These are phyloP conservation scores for Corinectria fuckeliana DNA, from an alignment of 2,329 filamentous ascomycete genomes.

Conservation along the genomic window DNA sequence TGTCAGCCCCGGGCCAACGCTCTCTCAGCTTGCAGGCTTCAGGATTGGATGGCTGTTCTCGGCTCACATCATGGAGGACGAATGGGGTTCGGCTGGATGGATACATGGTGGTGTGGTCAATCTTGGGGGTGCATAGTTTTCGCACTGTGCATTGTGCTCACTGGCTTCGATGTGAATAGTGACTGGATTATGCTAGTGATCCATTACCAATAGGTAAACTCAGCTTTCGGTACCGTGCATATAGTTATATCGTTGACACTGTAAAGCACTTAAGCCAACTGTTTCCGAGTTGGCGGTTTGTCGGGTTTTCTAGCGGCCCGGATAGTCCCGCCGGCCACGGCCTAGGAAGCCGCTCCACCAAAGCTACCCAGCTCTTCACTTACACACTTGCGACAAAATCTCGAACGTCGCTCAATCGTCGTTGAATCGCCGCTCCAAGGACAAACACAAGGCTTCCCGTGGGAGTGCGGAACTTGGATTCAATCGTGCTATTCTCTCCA, in stretches of 20 bases:
- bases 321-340: background rate
- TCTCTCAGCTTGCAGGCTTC: conserved; percentile 7
- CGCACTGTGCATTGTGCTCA: conserved; percentile 4
- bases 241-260: background rate
- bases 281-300: background rate
- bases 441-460: background rate
- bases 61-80: conserved; percentile 14
- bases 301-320: conserved; percentile 38
- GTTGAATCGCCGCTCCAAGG: background rate
- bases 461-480: background rate
- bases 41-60: conserved; percentile 11
- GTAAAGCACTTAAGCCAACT: background rate
- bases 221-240: background rate
- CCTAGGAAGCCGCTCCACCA: conserved; percentile 10
- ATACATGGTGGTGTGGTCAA: conserved; percentile 15
- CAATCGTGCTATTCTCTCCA: background rate
- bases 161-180: background rate
- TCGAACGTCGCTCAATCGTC: conserved; percentile 1
- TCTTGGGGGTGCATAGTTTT: background rate
- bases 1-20: conserved; percentile 8
- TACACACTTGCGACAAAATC: conserved; percentile 16
- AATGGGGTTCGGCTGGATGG: conserved; percentile 10
- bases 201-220: background rate
- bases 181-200: too few species aligned
- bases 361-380: conserved; percentile 7